A percentile compares a stretch with the other conserved stretches of the same genome.
These are phyloP conservation scores for Coemansia sp. DNA, from an alignment of 192 early-diverging fungal genomes.

Conservation along the genomic window DNA sequence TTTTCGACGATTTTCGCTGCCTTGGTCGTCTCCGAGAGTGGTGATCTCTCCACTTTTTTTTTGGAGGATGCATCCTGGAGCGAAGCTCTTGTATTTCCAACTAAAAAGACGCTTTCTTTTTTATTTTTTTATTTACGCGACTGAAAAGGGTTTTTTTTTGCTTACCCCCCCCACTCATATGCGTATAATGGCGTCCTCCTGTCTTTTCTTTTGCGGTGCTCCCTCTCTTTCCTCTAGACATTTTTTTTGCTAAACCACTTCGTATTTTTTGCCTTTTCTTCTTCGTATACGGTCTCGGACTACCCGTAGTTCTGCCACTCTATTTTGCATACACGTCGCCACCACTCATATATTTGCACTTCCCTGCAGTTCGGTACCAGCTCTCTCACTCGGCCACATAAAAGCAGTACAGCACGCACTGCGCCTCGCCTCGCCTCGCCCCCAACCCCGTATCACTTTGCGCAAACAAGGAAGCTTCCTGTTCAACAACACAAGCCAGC, in stretches of 20 bases:
- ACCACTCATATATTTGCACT: background rate
- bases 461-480: background rate
- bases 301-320: background rate
- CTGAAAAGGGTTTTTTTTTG: background rate
- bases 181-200: background rate
- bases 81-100: conserved; percentile 6
- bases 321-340: background rate
- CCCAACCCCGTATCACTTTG: no score
- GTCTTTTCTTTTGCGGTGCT: background rate
- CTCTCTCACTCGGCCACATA: background rate
- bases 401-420: background rate
- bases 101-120: conserved; percentile 5
- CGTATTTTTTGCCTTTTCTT: background rate
- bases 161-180: background rate
- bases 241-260: conserved; percentile 11
- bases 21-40: no score
- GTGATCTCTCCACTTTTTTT: no score
- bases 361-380: background rate
- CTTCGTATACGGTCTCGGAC: background rate
- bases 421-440: background rate
- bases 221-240: conserved; percentile 9
- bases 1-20: no score
- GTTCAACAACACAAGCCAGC: background rate
- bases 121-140: background rate
- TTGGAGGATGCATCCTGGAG: background rate